Evolutionary conservation across 139 green algal species (phyloP).

Genomic region (Ettlia oleoabundans): DNA sequence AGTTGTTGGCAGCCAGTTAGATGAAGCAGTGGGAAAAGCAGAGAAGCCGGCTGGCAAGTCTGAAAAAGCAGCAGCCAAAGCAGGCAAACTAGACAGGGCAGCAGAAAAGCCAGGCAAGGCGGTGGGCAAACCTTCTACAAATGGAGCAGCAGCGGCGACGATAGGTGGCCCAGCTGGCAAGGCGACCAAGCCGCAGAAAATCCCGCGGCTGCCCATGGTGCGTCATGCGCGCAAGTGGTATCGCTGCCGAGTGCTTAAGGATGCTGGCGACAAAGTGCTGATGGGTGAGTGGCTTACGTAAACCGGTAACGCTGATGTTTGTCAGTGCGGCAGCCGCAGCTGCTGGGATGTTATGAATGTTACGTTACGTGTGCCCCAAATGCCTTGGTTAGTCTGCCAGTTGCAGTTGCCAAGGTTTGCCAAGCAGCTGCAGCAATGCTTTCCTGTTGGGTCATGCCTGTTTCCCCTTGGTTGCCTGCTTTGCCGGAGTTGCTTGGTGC

Average conservation of each 20-base stretch:
- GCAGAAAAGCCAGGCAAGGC: neutral
- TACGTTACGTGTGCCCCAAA: too few relatives aligned
- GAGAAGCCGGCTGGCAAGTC: neutral
- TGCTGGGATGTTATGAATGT: too few relatives aligned
- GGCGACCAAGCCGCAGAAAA: constrained; percentile 33
- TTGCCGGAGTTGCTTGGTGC: neutral
- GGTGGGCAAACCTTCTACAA: neutral
- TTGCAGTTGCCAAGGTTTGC: too few relatives aligned
- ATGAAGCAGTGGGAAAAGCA: too few relatives aligned
- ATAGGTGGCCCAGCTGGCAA: neutral
- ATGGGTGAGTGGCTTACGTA: too few relatives aligned
- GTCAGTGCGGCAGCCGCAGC: neutral
- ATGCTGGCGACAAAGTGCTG: constrained; percentile 48
- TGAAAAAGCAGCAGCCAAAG: neutral
- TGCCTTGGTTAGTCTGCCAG: too few relatives aligned
- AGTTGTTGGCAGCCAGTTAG: too few relatives aligned
- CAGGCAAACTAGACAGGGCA: neutral
- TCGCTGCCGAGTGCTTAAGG: constrained; percentile 61
- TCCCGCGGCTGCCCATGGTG: constrained; percentile 79
- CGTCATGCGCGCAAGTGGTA: constrained; percentile 68
- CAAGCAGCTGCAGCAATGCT: too few relatives aligned
- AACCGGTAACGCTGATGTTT: neutral
- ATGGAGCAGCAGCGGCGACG: constrained; percentile 3
- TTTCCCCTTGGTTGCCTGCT: neutral
- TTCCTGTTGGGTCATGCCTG: too few relatives aligned